Evolutionary conservation across 202 grass and related monocot genomes (phyloP), one percentile per base, ranked within the genome.

Genomic region (Schoenoplectus triqueter): DNA sequence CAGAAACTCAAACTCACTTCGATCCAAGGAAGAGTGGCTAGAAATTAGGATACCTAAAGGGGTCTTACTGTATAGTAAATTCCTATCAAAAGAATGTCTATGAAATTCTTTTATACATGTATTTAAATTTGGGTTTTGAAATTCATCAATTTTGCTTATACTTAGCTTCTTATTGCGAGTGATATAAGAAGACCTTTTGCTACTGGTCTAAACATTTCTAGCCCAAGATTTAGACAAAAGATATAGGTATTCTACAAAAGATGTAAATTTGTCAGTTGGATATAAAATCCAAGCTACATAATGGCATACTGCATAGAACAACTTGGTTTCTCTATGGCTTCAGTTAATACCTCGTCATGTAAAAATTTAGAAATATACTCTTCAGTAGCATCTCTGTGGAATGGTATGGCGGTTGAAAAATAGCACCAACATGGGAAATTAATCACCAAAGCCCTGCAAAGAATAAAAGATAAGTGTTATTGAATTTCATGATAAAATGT

Each of bases 391-490:
- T 90, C 57, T 89, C 57, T 64, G 51, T 87, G 62, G 68, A 97
- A 97, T 66, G 94, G 86, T 86, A 97, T 89, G 69, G 90, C 71
- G 73, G 63, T 85, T 85, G 95, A 86, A 81, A 94, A 97, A 86
- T 15, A 85, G 76, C 91, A 94, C 95, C 92, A 97, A 87, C 50
- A 80, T 82, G 92, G 92, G 55, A 93, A 97, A 88, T 85, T 91
- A 19, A 87, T 73, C 82, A 89, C 76, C 85, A 91, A 84, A 45
- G 62, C 82, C 95, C 95, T 97, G 92, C 86, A 94, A 67, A 80
- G 9, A 73, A 69, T 81, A 57, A 73, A 31, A 89, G 41, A 56
- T 44, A 81, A 31, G 78, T 41, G 73, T 88, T 67, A 75, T 60
- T 63, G 17, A 83, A 75, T 70, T 84, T 83, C 40, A 1, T 39